These are phyloP conservation scores for Rhodotorula sphaerocarpa DNA, from an alignment of 768 basidiomycete species.

Conservation along the genomic window DNA sequence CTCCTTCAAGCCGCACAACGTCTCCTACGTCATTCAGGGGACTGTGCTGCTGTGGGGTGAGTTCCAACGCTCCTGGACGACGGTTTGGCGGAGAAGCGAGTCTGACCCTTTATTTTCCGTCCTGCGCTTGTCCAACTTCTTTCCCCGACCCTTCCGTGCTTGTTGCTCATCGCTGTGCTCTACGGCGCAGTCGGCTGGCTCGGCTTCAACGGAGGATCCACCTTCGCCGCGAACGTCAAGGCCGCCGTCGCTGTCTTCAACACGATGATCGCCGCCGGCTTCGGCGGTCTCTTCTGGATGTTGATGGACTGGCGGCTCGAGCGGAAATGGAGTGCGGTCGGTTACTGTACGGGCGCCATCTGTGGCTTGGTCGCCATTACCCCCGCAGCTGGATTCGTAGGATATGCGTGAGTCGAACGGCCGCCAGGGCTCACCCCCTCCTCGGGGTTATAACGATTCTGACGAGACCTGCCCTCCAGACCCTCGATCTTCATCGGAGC, in stretches of 20 bases:
- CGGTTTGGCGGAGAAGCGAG: too few relatives aligned
- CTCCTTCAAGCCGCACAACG: conserved; percentile 88
- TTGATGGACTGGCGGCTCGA: conserved; percentile 82
- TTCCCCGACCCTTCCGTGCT: too few relatives aligned
- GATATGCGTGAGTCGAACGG: conserved; percentile 41
- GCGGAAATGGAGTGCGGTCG: conserved; percentile 84
- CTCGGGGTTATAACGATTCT: too few relatives aligned
- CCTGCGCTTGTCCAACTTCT: conserved; percentile 44
- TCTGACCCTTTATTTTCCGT: too few relatives aligned
- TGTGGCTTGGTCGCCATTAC: conserved; percentile 76
- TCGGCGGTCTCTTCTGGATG: conserved; percentile 90
- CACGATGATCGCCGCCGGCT: conserved; percentile 81
- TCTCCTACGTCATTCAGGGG: conserved; percentile 84
- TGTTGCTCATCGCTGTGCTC: too few relatives aligned
- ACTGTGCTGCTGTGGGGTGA: conserved; percentile 75
- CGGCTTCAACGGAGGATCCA: conserved; percentile 84
- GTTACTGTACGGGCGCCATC: conserved; percentile 92
- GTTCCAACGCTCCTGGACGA: too few relatives aligned
- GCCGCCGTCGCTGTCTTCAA: conserved; percentile 83
- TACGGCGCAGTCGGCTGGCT: conserved; percentile 55
- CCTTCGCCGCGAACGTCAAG: conserved; percentile 76
- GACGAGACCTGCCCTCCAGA: conserved; percentile 41
- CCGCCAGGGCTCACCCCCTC: neutral
- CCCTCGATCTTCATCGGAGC: conserved; percentile 81
- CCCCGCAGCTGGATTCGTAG: conserved; percentile 47